Evolutionary conservation across 73 alveolate species (phyloP).

Genomic region (Symbiodinium pilosum): DNA sequence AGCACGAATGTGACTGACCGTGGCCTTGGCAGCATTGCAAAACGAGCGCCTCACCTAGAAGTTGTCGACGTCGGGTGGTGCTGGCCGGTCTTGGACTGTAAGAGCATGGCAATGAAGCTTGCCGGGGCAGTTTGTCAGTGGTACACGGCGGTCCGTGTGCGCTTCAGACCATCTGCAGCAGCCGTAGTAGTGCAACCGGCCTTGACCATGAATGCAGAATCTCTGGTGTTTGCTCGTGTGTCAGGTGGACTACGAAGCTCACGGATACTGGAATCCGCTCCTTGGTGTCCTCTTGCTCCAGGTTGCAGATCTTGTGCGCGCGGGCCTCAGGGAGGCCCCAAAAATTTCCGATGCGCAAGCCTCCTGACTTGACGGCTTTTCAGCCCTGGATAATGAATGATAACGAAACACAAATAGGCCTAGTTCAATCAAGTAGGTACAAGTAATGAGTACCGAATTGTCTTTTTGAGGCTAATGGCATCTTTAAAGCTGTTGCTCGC

Average conservation of each 20-base stretch:
- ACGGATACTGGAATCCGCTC: slow-evolving; percentile 34
- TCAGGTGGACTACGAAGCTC: slow-evolving; percentile 91
- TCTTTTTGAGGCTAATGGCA: too few relatives aligned
- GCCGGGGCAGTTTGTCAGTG: too few relatives aligned
- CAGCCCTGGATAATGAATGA: background rate
- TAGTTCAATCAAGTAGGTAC: too few relatives aligned
- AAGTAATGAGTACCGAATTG: too few relatives aligned
- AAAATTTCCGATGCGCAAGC: too few relatives aligned
- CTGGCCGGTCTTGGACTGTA: background rate
- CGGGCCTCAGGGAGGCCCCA: background rate
- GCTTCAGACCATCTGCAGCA: too few relatives aligned
- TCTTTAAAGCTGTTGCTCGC: too few relatives aligned
- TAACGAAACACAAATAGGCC: background rate
- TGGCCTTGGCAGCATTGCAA: slow-evolving; percentile 58
- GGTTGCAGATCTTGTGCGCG: slow-evolving; percentile 43
- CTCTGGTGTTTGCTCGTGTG: too few relatives aligned
- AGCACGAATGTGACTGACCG: slow-evolving; percentile 54
- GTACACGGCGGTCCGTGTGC: too few relatives aligned
- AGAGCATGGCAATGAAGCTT: background rate
- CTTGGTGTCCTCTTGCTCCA: slow-evolving; percentile 25
- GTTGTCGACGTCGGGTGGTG: slow-evolving; percentile 72
- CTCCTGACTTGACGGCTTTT: background rate
- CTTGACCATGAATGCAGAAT: too few relatives aligned
- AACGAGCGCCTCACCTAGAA: slow-evolving; percentile 68
- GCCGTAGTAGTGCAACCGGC: too few relatives aligned